Evolutionary conservation across 495 filamentous ascomycete species (phyloP).

Genomic region (Daldinia vernicosa): DNA sequence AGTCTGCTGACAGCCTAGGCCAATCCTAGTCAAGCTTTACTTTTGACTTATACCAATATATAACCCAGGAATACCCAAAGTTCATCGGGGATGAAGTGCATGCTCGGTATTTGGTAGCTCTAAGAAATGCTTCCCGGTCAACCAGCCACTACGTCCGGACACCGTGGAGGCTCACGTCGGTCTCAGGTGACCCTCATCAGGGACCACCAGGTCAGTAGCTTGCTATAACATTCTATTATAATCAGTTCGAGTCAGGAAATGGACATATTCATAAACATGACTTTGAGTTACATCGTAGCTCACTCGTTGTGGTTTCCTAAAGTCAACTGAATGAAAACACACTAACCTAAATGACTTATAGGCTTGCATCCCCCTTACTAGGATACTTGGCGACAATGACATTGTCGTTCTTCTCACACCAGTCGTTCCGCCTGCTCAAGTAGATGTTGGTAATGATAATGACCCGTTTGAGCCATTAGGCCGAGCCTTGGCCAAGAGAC

Average conservation of each 20-base stretch:
- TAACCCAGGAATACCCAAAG: conserved; percentile 36
- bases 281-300: conserved; percentile 3
- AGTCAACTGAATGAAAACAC: neutral
- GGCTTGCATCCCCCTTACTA: conserved; percentile 54
- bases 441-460: conserved; percentile 41
- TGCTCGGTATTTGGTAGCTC: conserved; percentile 34
- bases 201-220: conserved; percentile 39
- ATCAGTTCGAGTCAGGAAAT: neutral
- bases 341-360: conserved; percentile 37
- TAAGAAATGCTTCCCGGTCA: conserved; percentile 44
- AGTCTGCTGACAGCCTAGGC: conserved; percentile 31
- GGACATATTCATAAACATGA: neutral
- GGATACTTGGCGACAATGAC: conserved; percentile 54
- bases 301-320: conserved; percentile 3
- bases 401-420: conserved; percentile 68
- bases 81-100: conserved; percentile 41
- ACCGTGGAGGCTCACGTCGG: conserved; percentile 43
- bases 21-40: conserved; percentile 3
- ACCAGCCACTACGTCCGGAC: conserved; percentile 37
- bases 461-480: conserved; percentile 71
- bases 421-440: conserved; percentile 59
- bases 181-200: conserved; percentile 43
- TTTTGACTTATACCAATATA: conserved; percentile 37
- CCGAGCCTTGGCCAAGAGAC: conserved; percentile 60
- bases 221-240: conserved; percentile 1